A percentile compares a stretch with the other conserved stretches of the same genome.
Evolutionary conservation across 805 yeast genomes (phyloP).

Genomic region (Yarrowia sp.): DNA sequence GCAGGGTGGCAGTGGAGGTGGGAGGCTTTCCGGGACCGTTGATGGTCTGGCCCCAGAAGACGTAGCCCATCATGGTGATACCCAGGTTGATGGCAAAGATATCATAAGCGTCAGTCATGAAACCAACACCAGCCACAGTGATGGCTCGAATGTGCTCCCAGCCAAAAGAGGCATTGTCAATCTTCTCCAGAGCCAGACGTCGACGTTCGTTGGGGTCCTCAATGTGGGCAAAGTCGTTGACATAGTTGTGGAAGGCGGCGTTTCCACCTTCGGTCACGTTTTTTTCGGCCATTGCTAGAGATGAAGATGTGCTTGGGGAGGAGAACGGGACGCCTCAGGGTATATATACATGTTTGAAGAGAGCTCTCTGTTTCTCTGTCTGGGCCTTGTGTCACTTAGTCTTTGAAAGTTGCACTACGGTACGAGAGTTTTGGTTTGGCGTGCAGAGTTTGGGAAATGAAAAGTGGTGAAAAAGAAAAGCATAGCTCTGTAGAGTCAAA

Average conservation of each 20-base stretch:
- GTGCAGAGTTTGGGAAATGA: neutral
- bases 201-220: constrained; percentile 58
- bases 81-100: constrained; percentile 86
- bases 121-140: constrained; percentile 87
- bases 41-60: constrained; percentile 58
- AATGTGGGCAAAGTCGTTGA: constrained; percentile 52
- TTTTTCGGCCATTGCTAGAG: constrained; percentile 12
- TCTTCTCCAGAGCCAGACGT: constrained; percentile 57
- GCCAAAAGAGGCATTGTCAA: constrained; percentile 54
- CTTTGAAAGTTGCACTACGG: constrained; percentile 4
- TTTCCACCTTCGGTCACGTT: constrained; percentile 44
- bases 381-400: neutral
- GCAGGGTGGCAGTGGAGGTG: constrained; percentile 64
- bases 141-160: constrained; percentile 62
- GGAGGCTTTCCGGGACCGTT: constrained; percentile 49
- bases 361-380: neutral
- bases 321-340: neutral
- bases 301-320: neutral
- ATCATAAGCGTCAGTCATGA: constrained; percentile 89
- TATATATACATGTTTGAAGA: neutral
- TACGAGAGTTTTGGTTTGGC: neutral
- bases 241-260: constrained; percentile 56
- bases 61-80: constrained; percentile 71
- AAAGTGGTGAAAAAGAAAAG: neutral
- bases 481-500: no score